Conservation (phyloP, 2,329 filamentous ascomycete genomes). For the Xylaria sp. region DNA sequence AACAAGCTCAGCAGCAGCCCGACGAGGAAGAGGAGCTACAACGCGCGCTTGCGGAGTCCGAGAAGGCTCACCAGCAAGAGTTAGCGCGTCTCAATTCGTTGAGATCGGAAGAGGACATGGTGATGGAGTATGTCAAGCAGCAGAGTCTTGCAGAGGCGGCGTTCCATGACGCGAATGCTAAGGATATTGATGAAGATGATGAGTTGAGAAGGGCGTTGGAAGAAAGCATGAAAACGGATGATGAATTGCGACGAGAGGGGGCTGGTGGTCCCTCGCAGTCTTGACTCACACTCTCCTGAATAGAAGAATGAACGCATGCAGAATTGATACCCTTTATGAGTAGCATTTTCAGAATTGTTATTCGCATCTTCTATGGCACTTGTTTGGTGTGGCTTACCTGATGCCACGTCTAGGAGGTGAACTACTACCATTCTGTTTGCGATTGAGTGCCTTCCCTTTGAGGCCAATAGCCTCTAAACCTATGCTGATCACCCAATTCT, state of each 20-base stretch:
- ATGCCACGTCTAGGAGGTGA: too few relatives aligned
- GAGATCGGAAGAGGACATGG: slow-evolving; percentile 63
- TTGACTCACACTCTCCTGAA: neutral
- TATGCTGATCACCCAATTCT: too few relatives aligned
- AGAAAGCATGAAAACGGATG: slow-evolving; percentile 27
- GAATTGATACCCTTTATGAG: slow-evolving; percentile 15
- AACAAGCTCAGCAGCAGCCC: slow-evolving; percentile 7
- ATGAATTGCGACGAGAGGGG: slow-evolving; percentile 14
- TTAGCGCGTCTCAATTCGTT: slow-evolving; percentile 38
- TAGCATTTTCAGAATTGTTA: slow-evolving; percentile 14
- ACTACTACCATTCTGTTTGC: too few relatives aligned
- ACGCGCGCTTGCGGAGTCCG: slow-evolving; percentile 44
- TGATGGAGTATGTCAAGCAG: slow-evolving; percentile 72
- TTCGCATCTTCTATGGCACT: neutral
- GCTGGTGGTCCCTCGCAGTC: slow-evolving; percentile 23
- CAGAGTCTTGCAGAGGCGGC: slow-evolving; percentile 68
- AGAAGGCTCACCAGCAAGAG: slow-evolving; percentile 41
- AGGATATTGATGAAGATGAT: slow-evolving; percentile 25
- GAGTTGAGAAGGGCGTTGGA: slow-evolving; percentile 27
- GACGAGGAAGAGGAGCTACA: slow-evolving; percentile 40
- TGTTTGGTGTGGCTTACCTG: too few relatives aligned
- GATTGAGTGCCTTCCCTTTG: too few relatives aligned
- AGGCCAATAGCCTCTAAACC: too few relatives aligned
- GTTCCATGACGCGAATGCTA: slow-evolving; percentile 37
- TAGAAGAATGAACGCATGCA: neutral